phyloP scores from a whole-genome alignment of 2,329 filamentous ascomycete species.

The Colletotrichum ledebouriae region DNA sequence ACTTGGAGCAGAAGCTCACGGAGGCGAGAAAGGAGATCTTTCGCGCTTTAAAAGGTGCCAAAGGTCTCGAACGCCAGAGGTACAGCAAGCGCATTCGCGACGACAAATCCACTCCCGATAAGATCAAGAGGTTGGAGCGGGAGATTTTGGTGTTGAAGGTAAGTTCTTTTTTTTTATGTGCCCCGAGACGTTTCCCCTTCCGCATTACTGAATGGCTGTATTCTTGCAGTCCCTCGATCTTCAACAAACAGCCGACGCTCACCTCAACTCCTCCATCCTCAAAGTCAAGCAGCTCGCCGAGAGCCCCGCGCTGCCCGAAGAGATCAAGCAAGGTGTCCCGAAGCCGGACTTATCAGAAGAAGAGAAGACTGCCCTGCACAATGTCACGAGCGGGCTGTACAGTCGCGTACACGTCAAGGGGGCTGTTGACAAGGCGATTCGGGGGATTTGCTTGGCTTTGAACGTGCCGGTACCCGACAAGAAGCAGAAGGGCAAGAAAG shows the following conservation, averaged over 20 bases:
- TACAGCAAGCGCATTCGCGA: slow-evolving; percentile 71
- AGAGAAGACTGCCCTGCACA: slow-evolving; percentile 65
- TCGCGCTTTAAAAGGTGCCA: slow-evolving; percentile 78
- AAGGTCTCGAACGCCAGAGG: slow-evolving; percentile 84
- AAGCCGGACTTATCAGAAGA: slow-evolving; percentile 67
- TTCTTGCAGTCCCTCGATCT: slow-evolving; percentile 66
- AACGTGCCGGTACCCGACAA: slow-evolving; percentile 63
- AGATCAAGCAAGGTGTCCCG: slow-evolving; percentile 60
- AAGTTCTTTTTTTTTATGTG: slow-evolving; percentile 5
- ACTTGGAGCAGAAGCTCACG: slow-evolving; percentile 64
- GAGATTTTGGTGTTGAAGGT: slow-evolving; percentile 71
- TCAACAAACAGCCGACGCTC: slow-evolving; percentile 68
- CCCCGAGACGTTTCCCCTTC: not conserved
- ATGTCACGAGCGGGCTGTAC: slow-evolving; percentile 71
- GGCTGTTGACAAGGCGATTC: slow-evolving; percentile 62
- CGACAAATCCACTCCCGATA: slow-evolving; percentile 59
- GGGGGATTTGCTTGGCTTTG: slow-evolving; percentile 63
- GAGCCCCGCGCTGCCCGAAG: slow-evolving; percentile 63
- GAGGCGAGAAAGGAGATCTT: slow-evolving; percentile 72
- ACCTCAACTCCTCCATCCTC: slow-evolving; percentile 67
- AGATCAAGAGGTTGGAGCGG: slow-evolving; percentile 71
- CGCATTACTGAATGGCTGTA: slow-evolving; percentile 20
- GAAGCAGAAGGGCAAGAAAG: slow-evolving; percentile 52
- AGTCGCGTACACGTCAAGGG: slow-evolving; percentile 65
- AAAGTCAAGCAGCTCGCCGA: slow-evolving; percentile 67